phyloP scores from a whole-genome alignment of 2,329 filamentous ascomycete species.

The Cladophialophora bantiana region DNA sequence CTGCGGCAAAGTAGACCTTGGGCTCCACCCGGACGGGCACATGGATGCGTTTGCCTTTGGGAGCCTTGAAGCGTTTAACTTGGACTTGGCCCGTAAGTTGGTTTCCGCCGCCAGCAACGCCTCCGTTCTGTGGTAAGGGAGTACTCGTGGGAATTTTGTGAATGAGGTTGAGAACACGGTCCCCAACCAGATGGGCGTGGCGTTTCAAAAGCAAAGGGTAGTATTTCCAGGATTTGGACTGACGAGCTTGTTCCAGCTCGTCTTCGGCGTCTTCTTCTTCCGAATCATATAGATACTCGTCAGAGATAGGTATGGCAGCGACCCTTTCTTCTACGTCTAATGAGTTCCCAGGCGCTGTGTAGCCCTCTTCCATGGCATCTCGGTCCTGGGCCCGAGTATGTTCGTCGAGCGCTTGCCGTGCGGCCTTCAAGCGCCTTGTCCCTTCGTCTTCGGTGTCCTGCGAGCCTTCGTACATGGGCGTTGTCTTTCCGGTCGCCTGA shows the following conservation, averaged over 20 bases:
- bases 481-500: constrained; percentile 37
- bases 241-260: constrained; percentile 76
- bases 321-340: constrained; percentile 87
- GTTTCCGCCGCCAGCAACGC: constrained; percentile 46
- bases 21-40: constrained; percentile 95
- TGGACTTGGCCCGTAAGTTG: constrained; percentile 52
- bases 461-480: constrained; percentile 43
- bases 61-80: constrained; percentile 63
- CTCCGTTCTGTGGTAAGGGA: constrained; percentile 47
- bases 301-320: constrained; percentile 62
- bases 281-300: constrained; percentile 82
- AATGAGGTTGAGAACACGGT: constrained; percentile 54
- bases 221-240: constrained; percentile 79
- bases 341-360: constrained; percentile 50
- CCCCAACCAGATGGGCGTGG: constrained; percentile 58
- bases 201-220: constrained; percentile 59
- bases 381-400: constrained; percentile 51
- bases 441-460: constrained; percentile 45
- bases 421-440: constrained; percentile 57
- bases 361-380: constrained; percentile 46
- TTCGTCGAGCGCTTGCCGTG: constrained; percentile 58
- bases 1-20: constrained; percentile 96
- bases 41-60: constrained; percentile 74
- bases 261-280: constrained; percentile 79
- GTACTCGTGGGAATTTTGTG: constrained; percentile 64